These are phyloP conservation scores for Synchytrium microbalum DNA, from an alignment of 371 early-diverging fungal species.

Conservation along the genomic window DNA sequence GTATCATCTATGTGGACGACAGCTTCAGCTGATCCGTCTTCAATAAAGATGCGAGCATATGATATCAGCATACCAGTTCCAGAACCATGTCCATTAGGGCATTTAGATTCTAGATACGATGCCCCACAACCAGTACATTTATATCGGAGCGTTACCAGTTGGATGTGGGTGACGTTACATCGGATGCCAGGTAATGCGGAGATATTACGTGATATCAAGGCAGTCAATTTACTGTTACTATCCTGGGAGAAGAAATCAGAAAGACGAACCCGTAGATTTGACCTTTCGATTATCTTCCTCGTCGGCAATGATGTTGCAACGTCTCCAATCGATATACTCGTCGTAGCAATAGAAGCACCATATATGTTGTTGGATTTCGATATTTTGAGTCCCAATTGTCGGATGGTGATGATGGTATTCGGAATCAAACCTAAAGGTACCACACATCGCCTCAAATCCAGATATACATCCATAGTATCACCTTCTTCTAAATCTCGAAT, in stretches of 20 bases:
- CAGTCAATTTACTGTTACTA: background rate
- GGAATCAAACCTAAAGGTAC: constrained; percentile 13
- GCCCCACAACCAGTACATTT: background rate
- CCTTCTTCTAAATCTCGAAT: constrained; percentile 3
- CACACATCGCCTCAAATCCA: constrained; percentile 10
- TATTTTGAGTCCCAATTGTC: constrained; percentile 7
- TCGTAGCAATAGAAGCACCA: background rate
- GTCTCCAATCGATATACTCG: background rate
- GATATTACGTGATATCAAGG: background rate
- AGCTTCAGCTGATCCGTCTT: constrained; percentile 18
- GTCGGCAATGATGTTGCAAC: background rate
- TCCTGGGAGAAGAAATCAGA: background rate
- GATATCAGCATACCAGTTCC: constrained; percentile 1
- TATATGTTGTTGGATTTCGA: constrained; percentile 6
- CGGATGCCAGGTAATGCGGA: background rate
- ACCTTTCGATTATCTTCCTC: background rate
- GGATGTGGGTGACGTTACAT: background rate
- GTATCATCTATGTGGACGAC: constrained; percentile 8
- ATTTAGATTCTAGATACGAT: background rate
- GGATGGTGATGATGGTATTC: constrained; percentile 5
- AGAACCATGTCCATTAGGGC: constrained; percentile 9
- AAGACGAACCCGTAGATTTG: background rate
- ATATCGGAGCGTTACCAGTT: background rate
- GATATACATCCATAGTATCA: constrained; percentile 14
- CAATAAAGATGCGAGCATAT: constrained; percentile 8